phyloP scores from a whole-genome alignment of 2,329 filamentous ascomycete genomes.

The Exophiala spinifera region DNA sequence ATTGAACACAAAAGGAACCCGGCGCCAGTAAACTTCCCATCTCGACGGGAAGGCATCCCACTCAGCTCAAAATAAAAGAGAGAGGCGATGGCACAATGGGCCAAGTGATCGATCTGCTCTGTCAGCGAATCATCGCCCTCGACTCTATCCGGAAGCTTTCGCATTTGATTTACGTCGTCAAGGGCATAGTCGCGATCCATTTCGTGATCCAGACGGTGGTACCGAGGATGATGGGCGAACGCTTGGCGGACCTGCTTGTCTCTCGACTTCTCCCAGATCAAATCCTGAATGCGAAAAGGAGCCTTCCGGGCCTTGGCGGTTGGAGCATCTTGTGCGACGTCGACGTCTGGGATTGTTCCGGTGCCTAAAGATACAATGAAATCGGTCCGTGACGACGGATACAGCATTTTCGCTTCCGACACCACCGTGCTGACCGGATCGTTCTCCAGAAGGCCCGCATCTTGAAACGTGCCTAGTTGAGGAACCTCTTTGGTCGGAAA shows the following conservation, averaged over 20 bases:
- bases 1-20: neutral
- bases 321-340: neutral
- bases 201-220: neutral
- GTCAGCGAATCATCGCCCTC: neutral
- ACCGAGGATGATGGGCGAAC: neutral
- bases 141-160: neutral
- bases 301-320: neutral
- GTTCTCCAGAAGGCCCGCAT: constrained; percentile 30
- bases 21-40: neutral
- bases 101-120: neutral
- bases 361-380: constrained; percentile 1
- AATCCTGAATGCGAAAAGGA: neutral
- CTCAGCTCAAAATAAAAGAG: constrained; percentile 5
- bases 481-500: constrained; percentile 22
- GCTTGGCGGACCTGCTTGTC: neutral
- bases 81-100: neutral
- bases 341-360: neutral
- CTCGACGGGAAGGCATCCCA: constrained; percentile 1
- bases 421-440: constrained; percentile 28
- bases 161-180: constrained; percentile 1
- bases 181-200: neutral
- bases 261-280: neutral
- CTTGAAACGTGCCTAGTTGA: constrained; percentile 26
- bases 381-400: neutral
- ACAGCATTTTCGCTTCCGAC: constrained; percentile 12